A percentile compares a stretch with the other conserved stretches of the same genome.
phyloP scores from a whole-genome alignment of 2,329 filamentous ascomycete genomes.

The Arthrobotrys conoides region DNA sequence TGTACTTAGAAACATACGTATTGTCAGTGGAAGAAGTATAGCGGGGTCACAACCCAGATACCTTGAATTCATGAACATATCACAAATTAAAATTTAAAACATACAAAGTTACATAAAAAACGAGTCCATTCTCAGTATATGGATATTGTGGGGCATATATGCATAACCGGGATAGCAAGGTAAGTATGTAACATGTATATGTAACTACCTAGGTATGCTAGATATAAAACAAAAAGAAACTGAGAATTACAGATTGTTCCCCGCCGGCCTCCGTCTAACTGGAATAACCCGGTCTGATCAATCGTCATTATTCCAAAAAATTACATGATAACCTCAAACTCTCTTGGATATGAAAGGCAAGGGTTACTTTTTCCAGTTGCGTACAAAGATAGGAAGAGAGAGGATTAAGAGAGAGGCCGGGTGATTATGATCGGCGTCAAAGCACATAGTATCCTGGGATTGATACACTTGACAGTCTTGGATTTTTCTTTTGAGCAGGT shows the following conservation, averaged over 20 bases:
- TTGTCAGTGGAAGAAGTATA: no score
- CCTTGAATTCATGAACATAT: no score
- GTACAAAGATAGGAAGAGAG: background rate
- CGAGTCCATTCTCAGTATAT: background rate
- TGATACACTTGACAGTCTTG: background rate
- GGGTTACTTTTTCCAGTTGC: background rate
- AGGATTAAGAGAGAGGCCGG: background rate
- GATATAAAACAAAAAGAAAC: no score
- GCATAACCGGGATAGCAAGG: background rate
- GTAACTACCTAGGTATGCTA: background rate
- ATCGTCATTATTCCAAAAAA: background rate
- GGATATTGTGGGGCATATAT: background rate
- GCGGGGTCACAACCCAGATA: no score
- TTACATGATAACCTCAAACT: background rate
- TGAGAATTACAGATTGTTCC: no score
- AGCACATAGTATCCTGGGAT: constrained; percentile 9
- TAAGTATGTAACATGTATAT: background rate
- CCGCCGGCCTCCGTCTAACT: no score
- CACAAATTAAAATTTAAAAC: no score
- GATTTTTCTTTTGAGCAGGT: constrained; percentile 10
- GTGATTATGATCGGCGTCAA: constrained; percentile 10
- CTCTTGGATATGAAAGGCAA: background rate
- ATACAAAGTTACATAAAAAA: no score
- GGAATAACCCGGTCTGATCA: no score
- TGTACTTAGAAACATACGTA: no score